These are phyloP conservation scores for Corchorus capsularis DNA, from an alignment of 345 rosid species.

Conservation along the genomic window DNA sequence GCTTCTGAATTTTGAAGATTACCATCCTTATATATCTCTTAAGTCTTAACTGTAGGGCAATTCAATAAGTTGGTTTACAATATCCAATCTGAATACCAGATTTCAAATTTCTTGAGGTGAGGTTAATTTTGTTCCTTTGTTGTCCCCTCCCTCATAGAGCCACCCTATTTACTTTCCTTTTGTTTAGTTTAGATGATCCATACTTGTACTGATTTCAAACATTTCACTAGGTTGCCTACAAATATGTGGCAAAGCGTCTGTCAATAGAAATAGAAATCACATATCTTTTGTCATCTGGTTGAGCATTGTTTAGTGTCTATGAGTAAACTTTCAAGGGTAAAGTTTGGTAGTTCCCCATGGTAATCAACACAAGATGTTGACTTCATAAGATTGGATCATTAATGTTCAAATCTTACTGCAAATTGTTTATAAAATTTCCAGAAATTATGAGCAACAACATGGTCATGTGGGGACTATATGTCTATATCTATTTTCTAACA, in stretches of 20 bases:
- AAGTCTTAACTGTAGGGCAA: conserved; percentile 55
- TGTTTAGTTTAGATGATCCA: not conserved
- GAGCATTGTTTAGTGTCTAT: too few relatives aligned
- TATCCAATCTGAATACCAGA: conserved; percentile 96
- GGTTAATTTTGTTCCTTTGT: conserved; percentile 11
- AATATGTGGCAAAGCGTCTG: conserved; percentile 94
- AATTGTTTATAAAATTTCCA: too few relatives aligned
- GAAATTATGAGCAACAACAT: too few relatives aligned
- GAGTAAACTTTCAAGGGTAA: too few relatives aligned
- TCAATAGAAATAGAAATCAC: too few relatives aligned
- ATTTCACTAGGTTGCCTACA: conserved; percentile 83
- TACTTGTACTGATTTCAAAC: conserved; percentile 19
- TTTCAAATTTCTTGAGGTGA: conserved; percentile 98
- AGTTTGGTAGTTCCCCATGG: too few relatives aligned
- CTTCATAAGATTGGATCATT: too few relatives aligned
- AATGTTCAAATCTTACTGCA: too few relatives aligned
- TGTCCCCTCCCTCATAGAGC: not conserved
- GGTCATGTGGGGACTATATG: too few relatives aligned
- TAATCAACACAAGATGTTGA: too few relatives aligned
- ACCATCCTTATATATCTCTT: conserved; percentile 20
- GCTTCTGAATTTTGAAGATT: not conserved
- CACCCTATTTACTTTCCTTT: not conserved
- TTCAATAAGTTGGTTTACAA: conserved; percentile 87
- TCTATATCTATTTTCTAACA: too few relatives aligned
- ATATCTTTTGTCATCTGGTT: too few relatives aligned